Evolutionary conservation across 2,329 filamentous ascomycete species (phyloP).

Genomic region (Lasiodiplodia sp.): DNA sequence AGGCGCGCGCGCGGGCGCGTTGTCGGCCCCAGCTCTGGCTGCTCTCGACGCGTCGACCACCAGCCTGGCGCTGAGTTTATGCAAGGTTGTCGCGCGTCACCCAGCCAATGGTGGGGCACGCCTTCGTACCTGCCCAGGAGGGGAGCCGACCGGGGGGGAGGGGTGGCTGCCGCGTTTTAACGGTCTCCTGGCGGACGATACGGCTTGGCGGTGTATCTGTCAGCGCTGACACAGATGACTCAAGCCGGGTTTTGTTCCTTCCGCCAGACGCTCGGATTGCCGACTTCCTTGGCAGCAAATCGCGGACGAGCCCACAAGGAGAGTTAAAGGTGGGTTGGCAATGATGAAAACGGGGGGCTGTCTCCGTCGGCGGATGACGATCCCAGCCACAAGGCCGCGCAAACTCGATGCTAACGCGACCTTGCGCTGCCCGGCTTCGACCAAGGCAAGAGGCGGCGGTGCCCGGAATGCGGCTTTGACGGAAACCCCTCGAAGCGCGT

Average conservation of each 20-base stretch:
- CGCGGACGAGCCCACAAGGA: not conserved
- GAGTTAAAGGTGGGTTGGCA: not conserved
- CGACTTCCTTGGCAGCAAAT: constrained; percentile 6
- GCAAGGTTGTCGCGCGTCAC: constrained; percentile 23
- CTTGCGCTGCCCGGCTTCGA: not conserved
- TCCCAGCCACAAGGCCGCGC: constrained; percentile 22
- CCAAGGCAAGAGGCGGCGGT: not conserved
- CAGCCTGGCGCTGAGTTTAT: constrained; percentile 16
- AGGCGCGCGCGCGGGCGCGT: not conserved
- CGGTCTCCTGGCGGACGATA: not conserved
- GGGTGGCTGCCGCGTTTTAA: not conserved
- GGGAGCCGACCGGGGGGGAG: not conserved
- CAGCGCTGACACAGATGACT: not conserved
- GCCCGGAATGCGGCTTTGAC: constrained; percentile 9
- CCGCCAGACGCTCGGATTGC: not conserved
- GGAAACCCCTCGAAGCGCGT: not conserved
- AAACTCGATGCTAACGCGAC: not conserved
- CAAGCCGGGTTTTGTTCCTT: not conserved
- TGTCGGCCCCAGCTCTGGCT: not conserved
- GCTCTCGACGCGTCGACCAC: constrained; percentile 16
- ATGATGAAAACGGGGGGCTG: constrained; percentile 24
- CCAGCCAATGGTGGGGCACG: constrained; percentile 23
- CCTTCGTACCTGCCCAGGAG: constrained; percentile 24
- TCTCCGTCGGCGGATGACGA: constrained; percentile 12
- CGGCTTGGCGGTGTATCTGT: not conserved